Evolutionary conservation across 2,329 filamentous ascomycete genomes (phyloP).

Genomic region (Pleomassaria siparia): DNA sequence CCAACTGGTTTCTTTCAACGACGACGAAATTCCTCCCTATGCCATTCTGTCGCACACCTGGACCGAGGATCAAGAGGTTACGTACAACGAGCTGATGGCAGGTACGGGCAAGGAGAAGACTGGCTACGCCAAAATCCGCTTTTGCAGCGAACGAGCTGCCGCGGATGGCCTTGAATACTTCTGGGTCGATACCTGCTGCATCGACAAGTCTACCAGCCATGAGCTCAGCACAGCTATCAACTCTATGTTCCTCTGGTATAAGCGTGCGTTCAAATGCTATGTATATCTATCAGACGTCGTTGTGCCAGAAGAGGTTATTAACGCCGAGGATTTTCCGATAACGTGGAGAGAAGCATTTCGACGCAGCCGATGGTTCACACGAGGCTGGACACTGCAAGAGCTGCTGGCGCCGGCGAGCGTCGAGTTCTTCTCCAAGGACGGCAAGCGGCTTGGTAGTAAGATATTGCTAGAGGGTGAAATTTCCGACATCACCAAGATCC

Average conservation of each 20-base stretch:
- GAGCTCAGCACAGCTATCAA: constrained; percentile 14
- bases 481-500: not conserved
- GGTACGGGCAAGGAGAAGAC: constrained; percentile 7
- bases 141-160: constrained; percentile 8
- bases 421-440: constrained; percentile 18
- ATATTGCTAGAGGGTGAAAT: constrained; percentile 1
- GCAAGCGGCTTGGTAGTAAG: constrained; percentile 11
- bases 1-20: constrained; percentile 3
- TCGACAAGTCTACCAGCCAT: constrained; percentile 14
- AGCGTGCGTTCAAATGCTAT: constrained; percentile 10
- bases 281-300: constrained; percentile 8
- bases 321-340: too few species aligned
- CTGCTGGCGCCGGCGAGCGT: constrained; percentile 16
- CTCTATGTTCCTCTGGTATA: constrained; percentile 18
- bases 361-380: constrained; percentile 15
- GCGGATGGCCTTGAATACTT: constrained; percentile 5
- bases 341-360: not conserved
- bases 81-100: constrained; percentile 18
- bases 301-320: too few species aligned
- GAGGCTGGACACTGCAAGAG: constrained; percentile 22
- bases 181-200: constrained; percentile 16
- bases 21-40: constrained; percentile 16
- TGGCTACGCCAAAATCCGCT: constrained; percentile 17
- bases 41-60: constrained; percentile 36
- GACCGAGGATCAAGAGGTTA: constrained; percentile 28